A percentile compares a stretch with the other conserved stretches of the same genome.
Conservation (phyloP, 129 eudicot genomes). For the Kitagawia praeruptora region DNA sequence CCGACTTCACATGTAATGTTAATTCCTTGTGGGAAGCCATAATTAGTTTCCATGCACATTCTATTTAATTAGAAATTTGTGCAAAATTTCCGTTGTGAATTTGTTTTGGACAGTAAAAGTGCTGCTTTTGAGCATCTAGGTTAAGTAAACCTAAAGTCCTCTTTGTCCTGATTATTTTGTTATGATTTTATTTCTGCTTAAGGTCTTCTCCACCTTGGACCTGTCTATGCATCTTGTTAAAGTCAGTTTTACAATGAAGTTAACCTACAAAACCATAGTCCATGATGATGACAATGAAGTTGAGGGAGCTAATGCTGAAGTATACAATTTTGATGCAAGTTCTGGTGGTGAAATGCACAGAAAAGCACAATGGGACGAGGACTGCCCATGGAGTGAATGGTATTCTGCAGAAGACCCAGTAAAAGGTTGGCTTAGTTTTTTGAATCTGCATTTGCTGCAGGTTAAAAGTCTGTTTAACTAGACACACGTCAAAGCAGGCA, state of each 20-base stretch:
- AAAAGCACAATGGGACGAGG: slow-evolving; percentile 85
- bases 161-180: background rate
- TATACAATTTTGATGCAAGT: slow-evolving; percentile 32
- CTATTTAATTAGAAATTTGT: background rate
- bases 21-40: background rate
- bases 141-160: background rate
- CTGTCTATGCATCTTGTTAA: slow-evolving; percentile 61
- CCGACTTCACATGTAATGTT: background rate
- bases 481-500: background rate
- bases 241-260: slow-evolving; percentile 76
- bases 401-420: slow-evolving; percentile 90
- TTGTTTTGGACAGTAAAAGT: background rate
- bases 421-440: slow-evolving; percentile 43
- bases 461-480: background rate
- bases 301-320: slow-evolving; percentile 37
- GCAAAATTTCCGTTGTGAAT: background rate
- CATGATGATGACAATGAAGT: slow-evolving; percentile 57
- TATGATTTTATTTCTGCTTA: slow-evolving; percentile 15
- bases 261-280: slow-evolving; percentile 74
- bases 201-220: slow-evolving; percentile 81
- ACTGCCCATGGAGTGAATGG: slow-evolving; percentile 96
- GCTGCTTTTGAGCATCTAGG: slow-evolving; percentile 4
- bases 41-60: background rate
- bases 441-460: no score
- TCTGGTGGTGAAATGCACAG: slow-evolving; percentile 32